Evolutionary conservation across 169 alveolate species (phyloP).

Genomic region (Cryptosporidium sp.): DNA sequence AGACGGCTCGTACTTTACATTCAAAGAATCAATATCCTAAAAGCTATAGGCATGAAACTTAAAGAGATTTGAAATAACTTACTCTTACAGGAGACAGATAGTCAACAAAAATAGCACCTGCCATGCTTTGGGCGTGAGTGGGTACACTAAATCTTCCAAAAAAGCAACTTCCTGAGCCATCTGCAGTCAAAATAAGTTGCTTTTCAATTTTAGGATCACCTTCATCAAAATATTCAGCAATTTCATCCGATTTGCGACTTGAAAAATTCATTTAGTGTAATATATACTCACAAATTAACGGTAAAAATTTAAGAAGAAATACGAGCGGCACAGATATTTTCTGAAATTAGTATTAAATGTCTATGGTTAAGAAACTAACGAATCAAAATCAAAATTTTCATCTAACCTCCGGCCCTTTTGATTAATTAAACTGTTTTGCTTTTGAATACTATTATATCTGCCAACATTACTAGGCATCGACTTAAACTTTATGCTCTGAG

Average conservation of each 20-base stretch:
- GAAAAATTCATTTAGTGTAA: conserved; percentile 4
- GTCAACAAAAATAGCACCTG: conserved; percentile 54
- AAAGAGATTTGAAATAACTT: background rate
- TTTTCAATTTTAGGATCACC: conserved; percentile 19
- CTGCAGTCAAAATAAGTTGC: conserved; percentile 26
- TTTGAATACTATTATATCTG: background rate
- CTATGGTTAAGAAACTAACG: conserved; percentile 28
- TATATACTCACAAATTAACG: background rate
- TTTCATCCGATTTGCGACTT: background rate
- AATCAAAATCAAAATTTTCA: conserved; percentile 60
- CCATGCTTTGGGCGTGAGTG: conserved; percentile 63
- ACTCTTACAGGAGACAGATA: conserved; percentile 17
- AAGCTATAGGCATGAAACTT: background rate
- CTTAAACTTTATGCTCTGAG: background rate
- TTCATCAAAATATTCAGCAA: conserved; percentile 65
- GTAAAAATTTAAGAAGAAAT: background rate
- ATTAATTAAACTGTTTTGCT: background rate
- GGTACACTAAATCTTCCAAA: conserved; percentile 73
- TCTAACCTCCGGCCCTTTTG: conserved; percentile 62
- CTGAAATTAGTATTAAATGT: conserved; percentile 1
- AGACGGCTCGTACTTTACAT: background rate
- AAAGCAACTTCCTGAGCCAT: conserved; percentile 21
- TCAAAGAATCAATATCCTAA: conserved; percentile 27
- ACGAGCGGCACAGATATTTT: conserved; percentile 21
- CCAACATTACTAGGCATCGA: background rate